phyloP scores from a whole-genome alignment of 805 yeast genomes.

The Zygoascus biomembranicola region DNA sequence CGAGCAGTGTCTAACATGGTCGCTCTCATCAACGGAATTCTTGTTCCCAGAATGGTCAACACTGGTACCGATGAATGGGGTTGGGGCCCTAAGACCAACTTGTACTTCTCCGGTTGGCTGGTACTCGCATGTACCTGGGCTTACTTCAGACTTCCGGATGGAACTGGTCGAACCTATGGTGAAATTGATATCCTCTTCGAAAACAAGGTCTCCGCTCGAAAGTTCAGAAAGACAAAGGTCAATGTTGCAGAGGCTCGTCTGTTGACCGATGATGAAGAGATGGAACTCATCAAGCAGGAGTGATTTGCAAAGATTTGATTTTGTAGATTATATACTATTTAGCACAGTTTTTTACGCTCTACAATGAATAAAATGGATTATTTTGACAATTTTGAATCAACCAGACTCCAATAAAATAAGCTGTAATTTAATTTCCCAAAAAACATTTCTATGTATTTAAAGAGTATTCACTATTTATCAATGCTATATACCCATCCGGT shows the following conservation, averaged over 20 bases:
- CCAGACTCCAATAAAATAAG: too few relatives aligned
- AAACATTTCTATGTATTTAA: too few relatives aligned
- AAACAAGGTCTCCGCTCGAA: constrained; percentile 23
- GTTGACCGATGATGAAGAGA: too few relatives aligned
- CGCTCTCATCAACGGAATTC: constrained; percentile 12
- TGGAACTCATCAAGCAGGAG: too few relatives aligned
- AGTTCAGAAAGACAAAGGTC: constrained; percentile 16
- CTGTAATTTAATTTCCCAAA: too few relatives aligned
- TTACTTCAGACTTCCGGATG: constrained; percentile 50
- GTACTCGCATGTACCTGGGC: constrained; percentile 31
- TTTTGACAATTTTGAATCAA: too few relatives aligned
- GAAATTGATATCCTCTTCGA: constrained; percentile 50
- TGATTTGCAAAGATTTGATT: too few relatives aligned
- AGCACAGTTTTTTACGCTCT: too few relatives aligned
- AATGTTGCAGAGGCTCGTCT: constrained; percentile 3
- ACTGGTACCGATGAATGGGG: constrained; percentile 27
- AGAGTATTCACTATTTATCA: too few relatives aligned
- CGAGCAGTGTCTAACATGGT: constrained; percentile 24
- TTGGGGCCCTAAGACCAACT: constrained; percentile 41
- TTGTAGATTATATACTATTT: too few relatives aligned
- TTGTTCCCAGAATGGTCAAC: constrained; percentile 36
- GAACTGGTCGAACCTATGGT: constrained; percentile 47
- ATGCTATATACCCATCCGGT: too few relatives aligned
- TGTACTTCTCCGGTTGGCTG: constrained; percentile 36
- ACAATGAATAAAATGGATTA: too few relatives aligned